Percentiles rank a stretch among this genome's conserved stretches.
phyloP scores from a whole-genome alignment of 345 rosid genomes.

The Sapria himalayana region DNA sequence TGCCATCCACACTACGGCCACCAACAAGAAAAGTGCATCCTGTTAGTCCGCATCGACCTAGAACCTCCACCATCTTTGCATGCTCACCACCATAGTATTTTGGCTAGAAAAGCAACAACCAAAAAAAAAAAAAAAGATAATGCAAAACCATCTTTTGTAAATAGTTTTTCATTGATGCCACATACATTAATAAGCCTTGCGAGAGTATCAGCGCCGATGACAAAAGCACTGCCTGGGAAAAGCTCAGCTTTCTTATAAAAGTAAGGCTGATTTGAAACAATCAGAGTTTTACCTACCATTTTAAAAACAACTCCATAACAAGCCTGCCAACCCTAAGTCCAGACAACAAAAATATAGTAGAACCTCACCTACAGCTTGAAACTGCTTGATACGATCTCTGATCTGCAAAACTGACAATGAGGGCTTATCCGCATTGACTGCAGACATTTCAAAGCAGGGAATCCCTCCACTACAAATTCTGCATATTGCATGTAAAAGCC shows the following conservation, averaged over 20 bases:
- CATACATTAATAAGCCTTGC: conserved; percentile 72
- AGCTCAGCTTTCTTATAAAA: conserved; percentile 88
- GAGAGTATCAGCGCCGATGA: conserved; percentile 81
- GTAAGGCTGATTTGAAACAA: conserved; percentile 84
- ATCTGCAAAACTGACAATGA: conserved; percentile 46
- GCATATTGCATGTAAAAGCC: conserved; percentile 7
- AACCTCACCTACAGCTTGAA: conserved; percentile 47
- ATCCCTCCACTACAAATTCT: conserved; percentile 46
- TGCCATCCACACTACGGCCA: conserved; percentile 67
- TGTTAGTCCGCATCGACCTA: conserved; percentile 41
- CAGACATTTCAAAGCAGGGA: conserved; percentile 84
- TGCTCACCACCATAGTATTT: conserved; percentile 59
- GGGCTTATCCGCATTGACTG: conserved; percentile 89
- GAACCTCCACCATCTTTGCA: conserved; percentile 49
- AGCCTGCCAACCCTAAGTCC: neutral
- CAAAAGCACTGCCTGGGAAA: conserved; percentile 88
- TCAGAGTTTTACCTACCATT: conserved; percentile 61
- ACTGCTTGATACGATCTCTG: conserved; percentile 61
- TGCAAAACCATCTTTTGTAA: conserved; percentile 1
- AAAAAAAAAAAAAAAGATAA: conserved; percentile 2
- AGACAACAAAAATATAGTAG: conserved; percentile 1
- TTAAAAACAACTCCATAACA: conserved; percentile 4
- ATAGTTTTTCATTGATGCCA: conserved; percentile 6
- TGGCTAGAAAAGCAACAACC: conserved; percentile 26
- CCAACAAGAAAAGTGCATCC: conserved; percentile 80